phyloP scores from a whole-genome alignment of 176 grass and related monocot species.

The Triticum urartu region DNA sequence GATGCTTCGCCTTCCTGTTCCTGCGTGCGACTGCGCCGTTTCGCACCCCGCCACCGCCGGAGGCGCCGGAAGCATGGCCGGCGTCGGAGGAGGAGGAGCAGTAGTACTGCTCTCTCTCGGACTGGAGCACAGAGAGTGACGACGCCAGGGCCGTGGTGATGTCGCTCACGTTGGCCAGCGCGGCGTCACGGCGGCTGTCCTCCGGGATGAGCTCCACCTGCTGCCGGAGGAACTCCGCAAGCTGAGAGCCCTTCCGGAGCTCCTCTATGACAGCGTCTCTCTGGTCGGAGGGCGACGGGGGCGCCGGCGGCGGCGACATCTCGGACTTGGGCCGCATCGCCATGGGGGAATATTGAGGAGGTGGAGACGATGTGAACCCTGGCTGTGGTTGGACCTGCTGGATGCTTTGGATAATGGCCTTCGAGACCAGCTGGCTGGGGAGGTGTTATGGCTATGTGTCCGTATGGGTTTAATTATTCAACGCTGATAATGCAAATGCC shows the following conservation, averaged over 20 bases:
- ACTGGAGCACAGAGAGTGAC: constrained; percentile 44
- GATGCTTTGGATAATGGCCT: neutral
- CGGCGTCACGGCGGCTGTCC: constrained; percentile 7
- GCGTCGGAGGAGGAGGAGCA: neutral
- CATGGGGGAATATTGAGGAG: neutral
- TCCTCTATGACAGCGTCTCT: constrained; percentile 35
- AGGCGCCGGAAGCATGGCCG: neutral
- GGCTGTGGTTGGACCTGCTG: neutral
- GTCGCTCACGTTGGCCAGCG: constrained; percentile 14
- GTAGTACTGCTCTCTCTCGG: constrained; percentile 16
- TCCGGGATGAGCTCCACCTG: constrained; percentile 42
- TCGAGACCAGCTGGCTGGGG: neutral
- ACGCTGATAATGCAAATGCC: neutral
- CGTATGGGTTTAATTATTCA: neutral
- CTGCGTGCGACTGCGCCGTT: neutral
- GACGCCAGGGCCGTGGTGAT: constrained; percentile 27
- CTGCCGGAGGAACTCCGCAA: constrained; percentile 27
- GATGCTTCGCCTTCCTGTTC: constrained; percentile 30
- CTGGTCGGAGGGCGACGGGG: neutral
- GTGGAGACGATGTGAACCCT: constrained; percentile 12
- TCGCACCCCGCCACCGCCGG: neutral
- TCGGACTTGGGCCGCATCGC: constrained; percentile 14
- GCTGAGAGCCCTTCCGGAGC: constrained; percentile 20
- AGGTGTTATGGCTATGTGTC: neutral
- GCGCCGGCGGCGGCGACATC: neutral